Percentiles rank a stretch among this genome's conserved stretches.
These are phyloP conservation scores for Arthrinium puccinioides DNA, from an alignment of 2,329 filamentous ascomycete species.

Conservation along the genomic window DNA sequence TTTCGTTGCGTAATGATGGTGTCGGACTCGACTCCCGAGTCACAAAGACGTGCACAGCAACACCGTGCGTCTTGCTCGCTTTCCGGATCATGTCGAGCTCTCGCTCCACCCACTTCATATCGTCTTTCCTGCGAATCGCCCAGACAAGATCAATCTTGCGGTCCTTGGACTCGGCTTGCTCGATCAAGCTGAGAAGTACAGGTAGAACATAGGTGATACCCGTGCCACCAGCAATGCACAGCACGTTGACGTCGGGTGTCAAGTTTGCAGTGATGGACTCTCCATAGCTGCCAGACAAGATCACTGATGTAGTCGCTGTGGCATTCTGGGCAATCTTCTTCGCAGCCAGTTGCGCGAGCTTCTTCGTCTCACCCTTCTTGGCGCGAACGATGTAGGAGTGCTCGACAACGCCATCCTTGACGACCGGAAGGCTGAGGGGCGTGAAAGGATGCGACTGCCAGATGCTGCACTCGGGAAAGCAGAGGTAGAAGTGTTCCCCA, in stretches of 20 bases:
- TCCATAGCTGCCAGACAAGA: constrained; percentile 60
- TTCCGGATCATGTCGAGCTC: constrained; percentile 46
- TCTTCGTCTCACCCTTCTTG: constrained; percentile 51
- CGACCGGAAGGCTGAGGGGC: constrained; percentile 45
- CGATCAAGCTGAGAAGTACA: constrained; percentile 32
- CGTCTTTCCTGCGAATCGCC: constrained; percentile 47
- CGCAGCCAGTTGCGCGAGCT: constrained; percentile 38
- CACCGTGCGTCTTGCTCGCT: constrained; percentile 26
- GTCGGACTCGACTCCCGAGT: constrained; percentile 38
- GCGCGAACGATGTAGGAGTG: constrained; percentile 53
- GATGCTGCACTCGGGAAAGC: constrained; percentile 57
- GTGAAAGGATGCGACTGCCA: constrained; percentile 72
- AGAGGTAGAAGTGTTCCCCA: constrained; percentile 67
- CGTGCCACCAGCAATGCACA: constrained; percentile 50
- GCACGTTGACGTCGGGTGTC: constrained; percentile 35
- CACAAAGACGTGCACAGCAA: constrained; percentile 51
- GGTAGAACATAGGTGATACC: constrained; percentile 52
- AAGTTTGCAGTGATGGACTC: constrained; percentile 36
- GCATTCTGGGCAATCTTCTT: constrained; percentile 24
- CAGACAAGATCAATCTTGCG: constrained; percentile 56
- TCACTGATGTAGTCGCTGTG: constrained; percentile 40
- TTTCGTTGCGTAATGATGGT: constrained; percentile 20
- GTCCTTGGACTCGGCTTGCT: constrained; percentile 21
- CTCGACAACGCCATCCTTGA: constrained; percentile 29
- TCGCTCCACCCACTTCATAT: constrained; percentile 49